Conservation (phyloP, 2,329 filamentous ascomycete genomes). For the Alternaria tenuissima region DNA sequence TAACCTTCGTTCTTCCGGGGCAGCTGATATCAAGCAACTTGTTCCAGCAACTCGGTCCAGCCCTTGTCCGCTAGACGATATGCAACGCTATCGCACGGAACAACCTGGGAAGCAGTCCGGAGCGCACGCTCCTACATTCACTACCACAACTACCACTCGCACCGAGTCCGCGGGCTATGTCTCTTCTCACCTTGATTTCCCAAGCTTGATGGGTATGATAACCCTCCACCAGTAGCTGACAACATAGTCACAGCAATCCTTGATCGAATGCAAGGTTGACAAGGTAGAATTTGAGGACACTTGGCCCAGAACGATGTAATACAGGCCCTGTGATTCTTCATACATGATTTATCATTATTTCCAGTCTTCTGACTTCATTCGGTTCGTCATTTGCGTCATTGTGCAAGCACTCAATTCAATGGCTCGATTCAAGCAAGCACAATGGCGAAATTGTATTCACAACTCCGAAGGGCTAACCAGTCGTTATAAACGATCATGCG, state of each 20-base stretch:
- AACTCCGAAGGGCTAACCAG: accelerated
- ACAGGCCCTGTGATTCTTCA: background rate
- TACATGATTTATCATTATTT: background rate
- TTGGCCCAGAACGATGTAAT: accelerated
- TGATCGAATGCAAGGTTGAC: background rate
- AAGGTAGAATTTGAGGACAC: background rate
- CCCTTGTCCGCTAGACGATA: no score
- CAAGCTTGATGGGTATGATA: accelerated
- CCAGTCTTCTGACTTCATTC: accelerated
- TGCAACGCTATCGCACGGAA: no score
- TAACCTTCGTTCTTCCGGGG: accelerated
- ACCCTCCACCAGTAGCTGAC: background rate
- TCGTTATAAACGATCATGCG: background rate
- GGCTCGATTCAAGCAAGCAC: background rate
- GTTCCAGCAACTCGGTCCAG: no score
- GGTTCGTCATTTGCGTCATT: background rate
- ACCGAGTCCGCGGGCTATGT: no score
- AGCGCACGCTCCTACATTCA: accelerated
- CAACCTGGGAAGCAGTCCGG: no score
- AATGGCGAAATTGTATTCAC: background rate
- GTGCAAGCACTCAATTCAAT: background rate
- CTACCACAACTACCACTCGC: no score
- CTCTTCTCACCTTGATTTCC: no score
- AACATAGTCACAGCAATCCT: background rate
- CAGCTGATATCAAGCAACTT: no score